These are phyloP conservation scores for Myrmaecium sp. DNA, from an alignment of 2,329 filamentous ascomycete species.

Conservation along the genomic window DNA sequence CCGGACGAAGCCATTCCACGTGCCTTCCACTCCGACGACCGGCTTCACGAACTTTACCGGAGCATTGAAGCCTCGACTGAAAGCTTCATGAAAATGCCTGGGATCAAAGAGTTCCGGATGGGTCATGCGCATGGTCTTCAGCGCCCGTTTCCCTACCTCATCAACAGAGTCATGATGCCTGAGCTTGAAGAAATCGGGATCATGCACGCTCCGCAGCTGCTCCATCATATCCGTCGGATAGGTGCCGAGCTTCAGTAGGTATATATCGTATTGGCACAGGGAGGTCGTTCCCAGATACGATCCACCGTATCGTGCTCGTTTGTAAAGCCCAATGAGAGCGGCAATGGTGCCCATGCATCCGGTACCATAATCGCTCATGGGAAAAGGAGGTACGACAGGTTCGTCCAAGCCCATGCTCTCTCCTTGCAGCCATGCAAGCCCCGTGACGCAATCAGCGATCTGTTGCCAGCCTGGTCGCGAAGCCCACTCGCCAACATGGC, in stretches of 20 bases:
- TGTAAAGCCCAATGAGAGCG: constrained; percentile 45
- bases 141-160: constrained; percentile 42
- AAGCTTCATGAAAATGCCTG: constrained; percentile 31
- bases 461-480: constrained; percentile 53
- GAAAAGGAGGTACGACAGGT: constrained; percentile 47
- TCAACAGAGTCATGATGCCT: constrained; percentile 48
- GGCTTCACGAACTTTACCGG: constrained; percentile 32
- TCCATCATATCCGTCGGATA: constrained; percentile 38
- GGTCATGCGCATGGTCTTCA: constrained; percentile 35
- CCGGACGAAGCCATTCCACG: constrained; percentile 31
- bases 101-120: constrained; percentile 39
- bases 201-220: constrained; percentile 31
- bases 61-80: constrained; percentile 25
- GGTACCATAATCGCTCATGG: constrained; percentile 48
- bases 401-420: constrained; percentile 42
- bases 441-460: constrained; percentile 49
- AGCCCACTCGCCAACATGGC: constrained; percentile 46
- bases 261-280: constrained; percentile 50
- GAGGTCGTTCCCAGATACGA: constrained; percentile 49
- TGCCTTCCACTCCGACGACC: constrained; percentile 28
- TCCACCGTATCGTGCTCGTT: constrained; percentile 44
- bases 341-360: constrained; percentile 56
- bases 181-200: constrained; percentile 37
- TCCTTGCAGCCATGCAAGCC: constrained; percentile 46
- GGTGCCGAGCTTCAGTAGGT: constrained; percentile 43